phyloP scores from a whole-genome alignment of 495 filamentous ascomycete species.

The Aspergillus panamensis region DNA sequence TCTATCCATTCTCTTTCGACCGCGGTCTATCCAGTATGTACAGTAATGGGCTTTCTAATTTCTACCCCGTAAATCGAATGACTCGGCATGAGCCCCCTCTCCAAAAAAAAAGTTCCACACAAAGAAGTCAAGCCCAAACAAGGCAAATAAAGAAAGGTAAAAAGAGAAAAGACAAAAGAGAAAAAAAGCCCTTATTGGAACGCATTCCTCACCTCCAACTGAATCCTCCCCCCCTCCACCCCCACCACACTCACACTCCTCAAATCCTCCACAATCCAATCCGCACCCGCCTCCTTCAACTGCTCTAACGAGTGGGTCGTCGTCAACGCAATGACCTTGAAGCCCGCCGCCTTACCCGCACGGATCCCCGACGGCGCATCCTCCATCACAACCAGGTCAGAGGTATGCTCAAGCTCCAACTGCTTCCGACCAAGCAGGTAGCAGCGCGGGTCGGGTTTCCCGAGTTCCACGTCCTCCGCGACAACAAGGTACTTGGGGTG shows the following conservation, averaged over 20 bases:
- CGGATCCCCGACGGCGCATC: conserved; percentile 90
- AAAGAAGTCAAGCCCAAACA: not conserved
- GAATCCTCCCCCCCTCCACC: conserved; percentile 49
- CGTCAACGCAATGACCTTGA: conserved; percentile 79
- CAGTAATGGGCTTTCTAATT: not conserved
- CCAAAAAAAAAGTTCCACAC: not conserved
- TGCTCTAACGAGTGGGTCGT: conserved; percentile 78
- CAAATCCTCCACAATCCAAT: conserved; percentile 86
- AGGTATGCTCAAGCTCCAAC: conserved; percentile 53
- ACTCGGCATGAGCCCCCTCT: not conserved
- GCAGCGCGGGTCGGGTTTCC: conserved; percentile 84
- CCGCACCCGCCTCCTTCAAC: conserved; percentile 68
- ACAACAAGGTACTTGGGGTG: conserved; percentile 70
- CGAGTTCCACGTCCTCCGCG: conserved; percentile 79
- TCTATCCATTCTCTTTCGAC: conserved; percentile 9
- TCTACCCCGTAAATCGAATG: conserved; percentile 1
- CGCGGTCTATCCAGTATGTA: conserved; percentile 4
- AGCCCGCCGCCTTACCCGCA: conserved; percentile 86
- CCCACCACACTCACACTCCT: conserved; percentile 59
- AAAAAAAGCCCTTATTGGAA: conserved; percentile 31
- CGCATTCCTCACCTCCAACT: conserved; percentile 50
- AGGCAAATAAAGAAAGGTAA: not conserved
- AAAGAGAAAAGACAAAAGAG: not conserved
- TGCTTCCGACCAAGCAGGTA: conserved; percentile 68
- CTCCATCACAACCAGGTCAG: conserved; percentile 74